Percentiles rank a stretch among this genome's conserved stretches.
phyloP scores from a whole-genome alignment of 768 basidiomycete genomes.

The Suillus spraguei region DNA sequence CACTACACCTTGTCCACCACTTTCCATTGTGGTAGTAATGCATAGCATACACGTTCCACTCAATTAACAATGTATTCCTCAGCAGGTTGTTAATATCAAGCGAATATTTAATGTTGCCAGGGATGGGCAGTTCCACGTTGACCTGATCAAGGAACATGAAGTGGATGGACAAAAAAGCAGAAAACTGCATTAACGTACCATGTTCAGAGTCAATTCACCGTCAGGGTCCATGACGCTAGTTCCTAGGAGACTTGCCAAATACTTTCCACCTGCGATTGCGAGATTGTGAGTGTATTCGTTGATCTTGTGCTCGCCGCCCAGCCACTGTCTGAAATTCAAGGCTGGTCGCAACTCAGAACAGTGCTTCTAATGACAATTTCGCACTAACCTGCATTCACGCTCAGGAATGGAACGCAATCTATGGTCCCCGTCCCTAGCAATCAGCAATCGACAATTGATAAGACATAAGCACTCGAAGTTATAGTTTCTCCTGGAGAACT shows the following conservation, averaged over 20 bases:
- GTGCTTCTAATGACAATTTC: not conserved
- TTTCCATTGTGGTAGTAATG: slow-evolving; percentile 29
- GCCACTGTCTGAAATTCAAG: slow-evolving; percentile 67
- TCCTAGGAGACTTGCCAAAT: slow-evolving; percentile 58
- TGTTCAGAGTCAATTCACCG: slow-evolving; percentile 63
- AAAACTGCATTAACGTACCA: slow-evolving; percentile 60
- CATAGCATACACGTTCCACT: slow-evolving; percentile 22
- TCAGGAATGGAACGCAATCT: slow-evolving; percentile 56
- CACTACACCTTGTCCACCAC: slow-evolving; percentile 36
- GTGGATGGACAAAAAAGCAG: too few relatives aligned
- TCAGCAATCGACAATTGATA: too few relatives aligned
- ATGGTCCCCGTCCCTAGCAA: slow-evolving; percentile 66
- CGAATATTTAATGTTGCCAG: slow-evolving; percentile 26
- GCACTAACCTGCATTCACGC: slow-evolving; percentile 51
- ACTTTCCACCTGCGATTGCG: slow-evolving; percentile 65
- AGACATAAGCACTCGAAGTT: not conserved
- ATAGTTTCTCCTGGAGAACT: not conserved
- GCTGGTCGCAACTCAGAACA: slow-evolving; percentile 42
- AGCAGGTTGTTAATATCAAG: slow-evolving; percentile 20
- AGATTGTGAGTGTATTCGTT: slow-evolving; percentile 69
- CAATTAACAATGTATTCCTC: slow-evolving; percentile 20
- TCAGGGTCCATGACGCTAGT: slow-evolving; percentile 65
- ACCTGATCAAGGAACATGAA: slow-evolving; percentile 26
- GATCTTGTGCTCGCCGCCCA: slow-evolving; percentile 79
- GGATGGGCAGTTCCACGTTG: slow-evolving; percentile 43